These are phyloP conservation scores for Candida anglica DNA, from an alignment of 805 yeast genomes.

Conservation along the genomic window DNA sequence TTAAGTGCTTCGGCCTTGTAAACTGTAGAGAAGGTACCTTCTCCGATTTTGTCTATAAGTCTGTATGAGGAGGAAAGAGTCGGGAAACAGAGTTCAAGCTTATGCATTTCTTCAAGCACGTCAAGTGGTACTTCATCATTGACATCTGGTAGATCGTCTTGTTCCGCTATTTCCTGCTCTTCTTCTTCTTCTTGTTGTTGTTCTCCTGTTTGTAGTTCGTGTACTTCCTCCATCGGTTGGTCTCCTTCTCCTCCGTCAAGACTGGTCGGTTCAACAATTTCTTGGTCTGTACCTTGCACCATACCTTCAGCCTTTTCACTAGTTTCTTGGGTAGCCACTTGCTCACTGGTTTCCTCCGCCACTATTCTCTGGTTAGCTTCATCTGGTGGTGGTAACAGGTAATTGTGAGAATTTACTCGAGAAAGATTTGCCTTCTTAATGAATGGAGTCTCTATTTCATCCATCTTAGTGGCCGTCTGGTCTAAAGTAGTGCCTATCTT, in stretches of 20 bases:
- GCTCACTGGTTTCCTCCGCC: background rate
- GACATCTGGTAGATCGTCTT: constrained; percentile 12
- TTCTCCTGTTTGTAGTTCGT: constrained; percentile 1
- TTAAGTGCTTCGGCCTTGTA: constrained; percentile 56
- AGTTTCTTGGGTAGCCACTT: background rate
- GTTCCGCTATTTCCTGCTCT: background rate
- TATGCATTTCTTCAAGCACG: constrained; percentile 54
- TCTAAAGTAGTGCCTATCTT: constrained; percentile 9
- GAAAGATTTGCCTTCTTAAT: constrained; percentile 12
- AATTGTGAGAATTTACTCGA: constrained; percentile 4
- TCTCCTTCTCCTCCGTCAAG: constrained; percentile 2
- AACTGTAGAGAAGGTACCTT: constrained; percentile 63
- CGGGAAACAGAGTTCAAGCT: constrained; percentile 51
- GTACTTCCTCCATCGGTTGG: background rate
- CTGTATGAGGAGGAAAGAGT: constrained; percentile 46
- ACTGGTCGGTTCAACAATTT: background rate
- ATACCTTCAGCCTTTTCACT: background rate
- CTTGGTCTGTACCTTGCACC: background rate
- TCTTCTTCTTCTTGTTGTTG: constrained; percentile 5
- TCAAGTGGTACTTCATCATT: constrained; percentile 51
- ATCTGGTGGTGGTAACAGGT: constrained; percentile 1
- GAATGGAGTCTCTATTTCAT: constrained; percentile 7
- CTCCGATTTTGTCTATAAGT: constrained; percentile 58
- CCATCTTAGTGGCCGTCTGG: too few species aligned
- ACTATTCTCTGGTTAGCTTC: background rate